Evolutionary conservation across 176 grass and related monocot species (phyloP), one percentile per base, ranked within the genome.

Genomic region (Pontederia paniculata): DNA sequence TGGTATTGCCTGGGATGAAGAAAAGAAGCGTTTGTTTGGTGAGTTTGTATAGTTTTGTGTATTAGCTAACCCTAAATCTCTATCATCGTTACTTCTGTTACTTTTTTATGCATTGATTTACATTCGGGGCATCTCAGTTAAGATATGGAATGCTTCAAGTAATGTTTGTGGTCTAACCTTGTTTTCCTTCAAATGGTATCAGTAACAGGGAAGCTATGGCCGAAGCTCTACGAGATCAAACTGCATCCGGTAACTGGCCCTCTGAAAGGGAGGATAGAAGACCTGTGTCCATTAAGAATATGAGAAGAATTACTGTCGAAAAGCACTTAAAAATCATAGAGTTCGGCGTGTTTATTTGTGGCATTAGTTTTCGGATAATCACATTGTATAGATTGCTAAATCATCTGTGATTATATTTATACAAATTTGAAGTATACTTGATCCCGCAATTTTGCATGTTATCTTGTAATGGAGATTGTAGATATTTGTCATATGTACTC

Each of bases 1-100:
- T 17, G 91, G 86, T 42, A 97, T 97, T 81, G 91, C 91, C 65
- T 89, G 86, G 91, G 91, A 97, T 48, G 69, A 81, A 52, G 72
- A 76, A 76, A 87, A 76, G 0, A 71, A 70, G 11, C 88, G 91
- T 69, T 51, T 97, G 66, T 97, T 90, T 12, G 91, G 91, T 97
- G 46, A 72, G 60, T 65, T 66, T 60, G 58, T 21, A 13, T 45
- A 12, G 43, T 17, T 58, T 41, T 37, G 15, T 15, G 1, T 1
- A 14, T 31, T 4, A 9, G 16, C 10, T 41, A 41, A 9, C 9
- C 10, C 41, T 58, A 2, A 9, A 21, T 55, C 45, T 52, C 48
- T 21, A 48, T 53, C 42, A 8, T 41, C 8, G 9, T 17, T 57
- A 17, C n/a, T 48, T 18, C 21, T 28, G 46, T 45, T 6, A 12